A percentile compares a stretch with the other conserved stretches of the same genome.
Conservation (phyloP, 1,284 basidiomycete species). For the Moniliophthora roreri region DNA sequence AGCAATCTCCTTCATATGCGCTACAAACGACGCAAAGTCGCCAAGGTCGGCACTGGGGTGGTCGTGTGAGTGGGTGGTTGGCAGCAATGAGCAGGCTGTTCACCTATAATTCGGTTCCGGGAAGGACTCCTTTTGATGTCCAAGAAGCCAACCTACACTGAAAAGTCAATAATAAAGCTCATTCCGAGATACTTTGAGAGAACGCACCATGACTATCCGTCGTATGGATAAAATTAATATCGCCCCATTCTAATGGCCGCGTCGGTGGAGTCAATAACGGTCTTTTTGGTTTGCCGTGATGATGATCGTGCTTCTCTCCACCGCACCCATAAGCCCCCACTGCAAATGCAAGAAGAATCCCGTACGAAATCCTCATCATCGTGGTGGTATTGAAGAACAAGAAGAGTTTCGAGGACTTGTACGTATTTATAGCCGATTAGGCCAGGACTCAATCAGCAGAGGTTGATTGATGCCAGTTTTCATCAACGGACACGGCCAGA, state of each 20-base stretch:
- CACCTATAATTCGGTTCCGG: slow-evolving; percentile 78
- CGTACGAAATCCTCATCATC: no score
- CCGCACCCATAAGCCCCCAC: neutral
- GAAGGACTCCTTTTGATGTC: slow-evolving; percentile 66
- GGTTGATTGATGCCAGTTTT: no score
- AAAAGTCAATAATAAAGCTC: neutral
- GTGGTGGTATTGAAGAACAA: no score
- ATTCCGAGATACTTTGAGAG: neutral
- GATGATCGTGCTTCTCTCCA: neutral
- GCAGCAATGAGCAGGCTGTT: neutral
- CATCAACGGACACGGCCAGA: no score
- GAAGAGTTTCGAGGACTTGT: no score
- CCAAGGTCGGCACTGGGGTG: slow-evolving; percentile 68
- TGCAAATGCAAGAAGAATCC: neutral
- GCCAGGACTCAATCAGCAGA: no score
- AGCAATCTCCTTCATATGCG: slow-evolving; percentile 78
- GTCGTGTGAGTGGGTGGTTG: neutral
- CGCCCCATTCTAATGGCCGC: slow-evolving; percentile 70
- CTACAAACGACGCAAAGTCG: slow-evolving; percentile 78
- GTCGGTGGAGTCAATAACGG: slow-evolving; percentile 34
- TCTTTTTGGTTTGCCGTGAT: neutral
- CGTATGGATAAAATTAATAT: slow-evolving; percentile 79
- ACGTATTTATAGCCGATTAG: no score
- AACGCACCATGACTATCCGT: slow-evolving; percentile 69
- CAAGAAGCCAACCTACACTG: slow-evolving; percentile 63